A percentile compares a stretch with the other conserved stretches of the same genome.
Evolutionary conservation across 805 yeast species (phyloP).

Genomic region (Saccharomyces jurei): DNA sequence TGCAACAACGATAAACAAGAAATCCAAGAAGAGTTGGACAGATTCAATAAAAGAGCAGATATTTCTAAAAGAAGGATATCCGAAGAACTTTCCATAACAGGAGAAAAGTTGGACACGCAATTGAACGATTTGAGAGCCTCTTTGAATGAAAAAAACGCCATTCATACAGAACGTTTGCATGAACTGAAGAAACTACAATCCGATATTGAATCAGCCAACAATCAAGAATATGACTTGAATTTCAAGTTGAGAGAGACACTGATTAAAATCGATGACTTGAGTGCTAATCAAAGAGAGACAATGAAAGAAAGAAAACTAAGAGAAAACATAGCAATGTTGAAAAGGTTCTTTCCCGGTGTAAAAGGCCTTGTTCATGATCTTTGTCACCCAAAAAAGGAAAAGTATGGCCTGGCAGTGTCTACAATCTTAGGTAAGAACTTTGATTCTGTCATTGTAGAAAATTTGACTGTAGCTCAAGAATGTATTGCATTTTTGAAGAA

Average conservation of each 20-base stretch:
- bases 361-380: constrained; percentile 73
- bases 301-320: constrained; percentile 59
- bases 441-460: constrained; percentile 81
- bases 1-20: constrained; percentile 40
- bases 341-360: constrained; percentile 76
- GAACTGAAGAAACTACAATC: constrained; percentile 36
- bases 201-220: constrained; percentile 32
- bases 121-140: constrained; percentile 29
- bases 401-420: constrained; percentile 65
- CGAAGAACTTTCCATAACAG: constrained; percentile 29
- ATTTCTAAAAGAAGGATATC: constrained; percentile 30
- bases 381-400: constrained; percentile 66
- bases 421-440: constrained; percentile 70
- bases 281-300: constrained; percentile 70
- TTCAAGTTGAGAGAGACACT: constrained; percentile 54
- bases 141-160: constrained; percentile 33
- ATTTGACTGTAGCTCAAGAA: constrained; percentile 55
- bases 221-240: constrained; percentile 54
- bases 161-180: constrained; percentile 15
- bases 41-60: constrained; percentile 32
- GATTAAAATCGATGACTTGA: constrained; percentile 57
- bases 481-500: constrained; percentile 76
- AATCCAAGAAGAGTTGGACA: constrained; percentile 31
- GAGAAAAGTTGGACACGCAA: constrained; percentile 27
- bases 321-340: constrained; percentile 63